Evolutionary conservation across 805 yeast species (phyloP).

Genomic region (Wickerhamiella australiensis): DNA sequence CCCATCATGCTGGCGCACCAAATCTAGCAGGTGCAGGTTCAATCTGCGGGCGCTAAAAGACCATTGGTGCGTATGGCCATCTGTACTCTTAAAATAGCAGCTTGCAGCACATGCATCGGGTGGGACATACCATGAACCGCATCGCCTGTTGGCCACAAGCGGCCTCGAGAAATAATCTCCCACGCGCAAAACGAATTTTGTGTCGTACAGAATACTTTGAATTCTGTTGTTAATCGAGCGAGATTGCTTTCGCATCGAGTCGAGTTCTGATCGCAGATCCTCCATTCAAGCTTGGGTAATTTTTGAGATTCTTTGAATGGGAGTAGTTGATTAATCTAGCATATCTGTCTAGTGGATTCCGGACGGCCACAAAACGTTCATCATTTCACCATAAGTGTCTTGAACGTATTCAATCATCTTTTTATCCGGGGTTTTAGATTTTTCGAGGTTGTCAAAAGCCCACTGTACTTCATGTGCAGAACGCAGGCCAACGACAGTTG

Average conservation of each 20-base stretch:
- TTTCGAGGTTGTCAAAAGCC: constrained; percentile 49
- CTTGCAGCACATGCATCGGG: constrained; percentile 35
- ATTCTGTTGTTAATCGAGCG: constrained; percentile 47
- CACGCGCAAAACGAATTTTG: constrained; percentile 38
- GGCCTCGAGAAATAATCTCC: constrained; percentile 27
- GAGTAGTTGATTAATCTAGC: too few relatives aligned
- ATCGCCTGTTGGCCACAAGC: constrained; percentile 59
- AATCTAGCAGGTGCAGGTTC: constrained; percentile 55
- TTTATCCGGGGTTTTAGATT: constrained; percentile 26
- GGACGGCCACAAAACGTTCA: constrained; percentile 6
- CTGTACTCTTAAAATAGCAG: constrained; percentile 79
- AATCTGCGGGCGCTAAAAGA: constrained; percentile 59
- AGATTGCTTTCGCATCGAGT: constrained; percentile 36
- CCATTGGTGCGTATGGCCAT: constrained; percentile 82
- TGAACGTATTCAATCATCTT: background rate
- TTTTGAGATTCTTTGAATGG: too few relatives aligned
- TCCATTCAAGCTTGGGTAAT: background rate
- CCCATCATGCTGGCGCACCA: constrained; percentile 33
- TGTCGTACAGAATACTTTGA: constrained; percentile 59
- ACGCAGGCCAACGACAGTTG: constrained; percentile 71
- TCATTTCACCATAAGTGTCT: background rate
- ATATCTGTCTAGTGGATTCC: background rate
- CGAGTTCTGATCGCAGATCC: background rate
- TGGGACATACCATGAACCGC: constrained; percentile 75
- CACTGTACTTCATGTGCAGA: constrained; percentile 46